Base-by-base conservation (phyloP, 805 yeast genomes). In the Saccharomycopsis capsularis region DNA sequence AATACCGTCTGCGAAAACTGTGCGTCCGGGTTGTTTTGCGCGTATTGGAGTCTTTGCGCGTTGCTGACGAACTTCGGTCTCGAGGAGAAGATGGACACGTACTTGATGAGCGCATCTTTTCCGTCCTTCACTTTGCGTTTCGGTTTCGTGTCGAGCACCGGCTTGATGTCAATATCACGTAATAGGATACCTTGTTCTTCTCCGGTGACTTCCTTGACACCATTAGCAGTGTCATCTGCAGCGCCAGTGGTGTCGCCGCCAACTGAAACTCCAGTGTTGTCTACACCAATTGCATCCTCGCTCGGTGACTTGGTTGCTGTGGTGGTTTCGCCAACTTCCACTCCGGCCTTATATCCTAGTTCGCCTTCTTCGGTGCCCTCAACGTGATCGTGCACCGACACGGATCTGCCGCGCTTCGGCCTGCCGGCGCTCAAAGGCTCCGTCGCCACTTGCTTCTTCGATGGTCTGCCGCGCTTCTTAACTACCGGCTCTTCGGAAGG, bases 11-110 rank as follows among this genome's bases (percentile, higher is more conserved):
- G 61, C 5, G 57, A 36, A 11, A 47, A 16, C 30, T 40, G 48
- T 27, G 48, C 19, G 46, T 42, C 47, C 53, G 60, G 48, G 56
- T 61, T 38, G 57, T 54, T 15, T 43, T 24, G 62, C 46, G 37
- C 61, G 55, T 25, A 51, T 21, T 55, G 52, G 25, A 19, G 58
- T 59, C 47, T 57, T 40, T 19, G 47, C 4, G 50, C 39, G 21
- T 21, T 21, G 15, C 23, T 34, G 21, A 40, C 29, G 6, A 34
- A 23, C 27, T 53, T 53, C n/a, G 53, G 51, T 34, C 55, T 38
- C 16, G 58, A 15, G 36, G 40, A 21, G 50, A 47, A n/a, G 40
- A 60, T 45, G n/a, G 37, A 25, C 2, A 50, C 32, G 6, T 5
- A 18, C 27, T 18, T 44, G 23, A 51, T 48, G 18, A 51, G 27